Base-by-base conservation (phyloP, 2,329 filamentous ascomycete genomes). In the Reticulascus tulasneorum region DNA sequence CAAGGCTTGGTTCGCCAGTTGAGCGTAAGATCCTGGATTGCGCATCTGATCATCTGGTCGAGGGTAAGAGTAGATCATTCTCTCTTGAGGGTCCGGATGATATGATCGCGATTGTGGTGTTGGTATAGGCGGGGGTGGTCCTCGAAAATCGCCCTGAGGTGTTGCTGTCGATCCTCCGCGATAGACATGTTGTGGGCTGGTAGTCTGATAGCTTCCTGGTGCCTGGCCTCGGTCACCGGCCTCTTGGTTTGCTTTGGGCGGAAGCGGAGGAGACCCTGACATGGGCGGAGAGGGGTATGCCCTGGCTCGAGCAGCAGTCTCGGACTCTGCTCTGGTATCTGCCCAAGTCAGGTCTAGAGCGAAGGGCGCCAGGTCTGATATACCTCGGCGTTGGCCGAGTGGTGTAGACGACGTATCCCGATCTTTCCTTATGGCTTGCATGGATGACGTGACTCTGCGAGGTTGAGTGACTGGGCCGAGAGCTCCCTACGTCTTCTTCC, bases 231-330 rank as follows among this genome's bases (percentile, higher is more conserved):
- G 69, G 60, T 75, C 70, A 62, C 66, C 68, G 53, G 68, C 68
- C 62, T 79, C 74, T 61, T 66, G 71, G 58, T 69, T 69, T 67
- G 64, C 59, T 66, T 75, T 79, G 58, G 71, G 67, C 61, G 77
- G 73, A 52, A 73, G 66, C 51, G 71, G 71, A 54, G 79, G 77
- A 68, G 79, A 82, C 58, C 77, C 78, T 70, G 80, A 83, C 80
- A 84, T 84, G 72, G 80, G 80, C 67, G 80, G 79, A 71, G 80
- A 84, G 59, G 79, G 79, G 66, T 84, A 84, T 58, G 73, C 75
- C 69, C 68, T 68, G 55, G 66, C 66, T 54, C 67, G 70, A 66
- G 69, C 67, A 67, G 64, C 59, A 59, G 64, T 65, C 60, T 69
- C 67, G 55, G 64, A 69, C 67, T 71, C 66, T 68, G 63, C 64